Base-by-base conservation (phyloP, 2,329 filamentous ascomycete species). In the Pseudogymnoascus sp. region DNA sequence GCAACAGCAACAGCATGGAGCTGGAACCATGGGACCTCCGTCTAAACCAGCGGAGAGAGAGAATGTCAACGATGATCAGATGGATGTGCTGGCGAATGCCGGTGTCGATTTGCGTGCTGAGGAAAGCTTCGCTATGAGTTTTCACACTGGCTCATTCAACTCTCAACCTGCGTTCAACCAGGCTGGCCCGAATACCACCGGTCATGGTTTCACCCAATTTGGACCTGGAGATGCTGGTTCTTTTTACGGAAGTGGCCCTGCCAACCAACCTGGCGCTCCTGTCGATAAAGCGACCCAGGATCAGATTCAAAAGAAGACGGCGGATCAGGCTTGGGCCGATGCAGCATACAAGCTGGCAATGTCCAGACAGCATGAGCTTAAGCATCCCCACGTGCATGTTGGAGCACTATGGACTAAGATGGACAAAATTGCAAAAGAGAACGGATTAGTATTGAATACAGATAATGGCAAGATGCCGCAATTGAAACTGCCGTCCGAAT, bases 41-140 rank as follows among this genome's bases (percentile, higher is more conserved):
- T 86, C 82, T 69, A 84, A 83, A 69, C 84, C 80, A 63, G 79
- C 80, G 16, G 88, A 89, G 63, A 80, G 80, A 66, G 82, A 85
- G 45, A 80, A 82, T 11, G 91, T 86, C 66, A 81, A 82, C 62
- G 79, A 92, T 69, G 91, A 96, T 69, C 82, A 92, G 52, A 90
- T 88, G 67, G 92, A 97, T 76, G 89, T 92, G 60, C 76, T 96
- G 62, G 87, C 88, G 16, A 90, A 89, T 16, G 93, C 91, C 14
- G 92, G 91, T 59, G 91, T 97, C 66, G 90, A 96, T 77, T 76
- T 96, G 55, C 86, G 88, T 63, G 91, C 91, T 66, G 92, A 96
- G 74, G 91, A 95, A 71, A 90, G 92, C 68, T 90, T 86, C 67
- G 80, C 94, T 73, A 87, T 90, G 49, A 86, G 85, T 64, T 79